Percentiles rank a stretch among this genome's conserved stretches.
These are phyloP conservation scores for Vitis hybrid DNA, from an alignment of 177 flowering plant genomes.

Conservation along the genomic window DNA sequence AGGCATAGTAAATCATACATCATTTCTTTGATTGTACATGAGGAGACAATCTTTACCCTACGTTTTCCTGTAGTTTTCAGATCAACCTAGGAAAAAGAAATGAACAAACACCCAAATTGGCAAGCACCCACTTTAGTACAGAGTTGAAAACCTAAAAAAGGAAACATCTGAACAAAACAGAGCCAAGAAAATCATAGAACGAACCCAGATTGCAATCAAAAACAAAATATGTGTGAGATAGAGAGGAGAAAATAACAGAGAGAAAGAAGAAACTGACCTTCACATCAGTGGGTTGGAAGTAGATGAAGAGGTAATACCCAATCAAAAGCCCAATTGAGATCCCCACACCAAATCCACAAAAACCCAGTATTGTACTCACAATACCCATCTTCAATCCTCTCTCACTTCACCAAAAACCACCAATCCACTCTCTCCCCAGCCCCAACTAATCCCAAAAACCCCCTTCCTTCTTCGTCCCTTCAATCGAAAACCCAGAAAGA, in stretches of 20 bases:
- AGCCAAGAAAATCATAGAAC: not conserved
- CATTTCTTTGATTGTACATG: too few relatives aligned
- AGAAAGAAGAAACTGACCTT: slow-evolving; percentile 47
- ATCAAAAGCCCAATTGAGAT: slow-evolving; percentile 61
- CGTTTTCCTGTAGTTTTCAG: too few relatives aligned
- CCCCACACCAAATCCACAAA: slow-evolving; percentile 83
- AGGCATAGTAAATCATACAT: too few relatives aligned
- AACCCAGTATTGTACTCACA: slow-evolving; percentile 62
- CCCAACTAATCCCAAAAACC: not conserved
- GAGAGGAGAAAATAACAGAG: not conserved
- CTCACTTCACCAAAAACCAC: slow-evolving; percentile 1
- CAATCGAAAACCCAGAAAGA: not conserved
- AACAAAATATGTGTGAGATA: not conserved
- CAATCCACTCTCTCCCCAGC: not conserved
- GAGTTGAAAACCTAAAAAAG: too few relatives aligned
- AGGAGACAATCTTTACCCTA: too few relatives aligned
- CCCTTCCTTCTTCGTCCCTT: not conserved
- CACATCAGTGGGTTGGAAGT: slow-evolving; percentile 75
- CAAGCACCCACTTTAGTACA: not conserved
- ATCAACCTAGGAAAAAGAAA: not conserved
- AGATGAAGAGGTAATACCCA: slow-evolving; percentile 85
- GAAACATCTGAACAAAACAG: too few relatives aligned
- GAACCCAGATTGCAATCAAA: not conserved
- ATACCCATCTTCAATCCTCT: slow-evolving; percentile 58
- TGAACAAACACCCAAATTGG: not conserved